Conservation (phyloP, 176 grass and related monocot species). For the Saccharum spontaneum region DNA sequence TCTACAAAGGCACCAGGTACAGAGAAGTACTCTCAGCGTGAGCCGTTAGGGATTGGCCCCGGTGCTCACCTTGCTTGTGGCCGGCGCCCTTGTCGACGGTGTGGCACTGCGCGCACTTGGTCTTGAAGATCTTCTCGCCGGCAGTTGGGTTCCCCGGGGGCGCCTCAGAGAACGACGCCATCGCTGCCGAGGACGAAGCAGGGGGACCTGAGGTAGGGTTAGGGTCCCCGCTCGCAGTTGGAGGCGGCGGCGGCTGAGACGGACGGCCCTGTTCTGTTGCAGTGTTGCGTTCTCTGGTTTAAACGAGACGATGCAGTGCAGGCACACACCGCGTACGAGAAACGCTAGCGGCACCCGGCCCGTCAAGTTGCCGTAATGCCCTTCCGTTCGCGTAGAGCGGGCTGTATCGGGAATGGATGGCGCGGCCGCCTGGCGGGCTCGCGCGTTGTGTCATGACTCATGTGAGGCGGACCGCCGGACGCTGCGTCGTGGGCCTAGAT, state of each 20-base stretch:
- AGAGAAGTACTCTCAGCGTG: background rate
- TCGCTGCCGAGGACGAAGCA: background rate
- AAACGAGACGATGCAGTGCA: background rate
- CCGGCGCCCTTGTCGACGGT: slow-evolving; percentile 84
- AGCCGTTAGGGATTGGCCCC: background rate
- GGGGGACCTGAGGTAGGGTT: too few species aligned
- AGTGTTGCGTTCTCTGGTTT: background rate
- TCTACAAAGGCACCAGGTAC: background rate
- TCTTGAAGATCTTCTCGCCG: slow-evolving; percentile 95
- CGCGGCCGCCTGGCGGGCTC: background rate
- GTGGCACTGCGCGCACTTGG: slow-evolving; percentile 96
- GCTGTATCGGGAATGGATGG: background rate
- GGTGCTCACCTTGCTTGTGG: slow-evolving; percentile 77
- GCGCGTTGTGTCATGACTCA: background rate
- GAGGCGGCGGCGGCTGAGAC: background rate
- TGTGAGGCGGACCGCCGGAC: background rate
- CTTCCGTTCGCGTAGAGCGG: background rate
- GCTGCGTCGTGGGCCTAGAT: background rate
- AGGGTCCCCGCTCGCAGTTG: background rate
- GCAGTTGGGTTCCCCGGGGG: slow-evolving; percentile 65
- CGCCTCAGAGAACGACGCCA: slow-evolving; percentile 78
- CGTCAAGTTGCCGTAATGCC: background rate
- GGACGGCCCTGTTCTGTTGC: background rate
- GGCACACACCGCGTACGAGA: background rate
- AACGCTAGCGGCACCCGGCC: background rate